These are phyloP conservation scores for Hypoxylon sp. DNA, from an alignment of 2,329 filamentous ascomycete genomes.

Conservation along the genomic window DNA sequence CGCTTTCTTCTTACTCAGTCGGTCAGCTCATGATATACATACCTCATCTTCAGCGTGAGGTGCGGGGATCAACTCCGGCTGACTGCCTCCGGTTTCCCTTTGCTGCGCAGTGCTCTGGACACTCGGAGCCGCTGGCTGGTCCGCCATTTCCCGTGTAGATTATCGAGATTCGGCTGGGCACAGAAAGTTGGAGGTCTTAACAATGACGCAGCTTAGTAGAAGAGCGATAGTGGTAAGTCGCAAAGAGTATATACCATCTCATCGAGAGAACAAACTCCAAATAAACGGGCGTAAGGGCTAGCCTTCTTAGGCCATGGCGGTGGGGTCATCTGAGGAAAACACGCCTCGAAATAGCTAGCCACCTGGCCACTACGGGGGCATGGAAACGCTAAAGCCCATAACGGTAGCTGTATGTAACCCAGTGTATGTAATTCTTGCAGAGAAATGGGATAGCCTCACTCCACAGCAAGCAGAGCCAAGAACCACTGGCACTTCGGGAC, in stretches of 20 bases:
- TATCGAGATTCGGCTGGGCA: background rate
- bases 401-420: background rate
- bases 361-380: background rate
- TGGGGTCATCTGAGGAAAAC: conserved; percentile 11
- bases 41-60: conserved; percentile 10
- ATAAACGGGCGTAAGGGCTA: conserved; percentile 9
- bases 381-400: background rate
- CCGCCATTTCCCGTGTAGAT: conserved; percentile 3
- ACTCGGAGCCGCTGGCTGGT: conserved; percentile 1
- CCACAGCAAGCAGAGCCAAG: background rate
- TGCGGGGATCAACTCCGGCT: conserved; percentile 10
- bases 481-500: background rate
- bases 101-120: background rate
- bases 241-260: background rate
- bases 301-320: conserved; percentile 17
- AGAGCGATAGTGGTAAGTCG: background rate
- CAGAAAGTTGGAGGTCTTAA: background rate
- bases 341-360: background rate
- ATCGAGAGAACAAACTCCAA: background rate
- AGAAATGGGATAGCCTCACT: background rate
- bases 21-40: background rate
- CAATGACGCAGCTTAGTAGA: background rate
- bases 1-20: background rate
- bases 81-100: background rate
- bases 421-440: background rate